Evolutionary conservation across 2,329 filamentous ascomycete species (phyloP), one percentile per base, ranked within the genome.

Genomic region (Tolypocladium ophioglossoides): DNA sequence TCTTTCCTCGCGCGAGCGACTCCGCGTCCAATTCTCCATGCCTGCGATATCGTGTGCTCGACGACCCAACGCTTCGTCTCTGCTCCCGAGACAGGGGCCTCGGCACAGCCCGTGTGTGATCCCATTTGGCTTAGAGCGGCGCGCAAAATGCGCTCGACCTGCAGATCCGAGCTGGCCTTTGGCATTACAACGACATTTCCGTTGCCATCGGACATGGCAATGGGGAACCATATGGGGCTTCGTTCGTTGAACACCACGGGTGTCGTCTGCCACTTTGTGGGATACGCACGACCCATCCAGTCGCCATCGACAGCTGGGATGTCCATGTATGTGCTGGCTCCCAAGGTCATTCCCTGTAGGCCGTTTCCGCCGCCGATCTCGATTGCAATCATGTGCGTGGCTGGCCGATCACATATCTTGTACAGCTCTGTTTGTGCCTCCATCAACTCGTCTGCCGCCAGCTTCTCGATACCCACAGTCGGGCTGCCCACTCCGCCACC

Each of bases 331-430:
- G 70, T 69, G 52, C 74, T 77, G 0, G 78, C 77, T 6, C 80
- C 80, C 5, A 83, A 66, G 4, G 82, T 72, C 66, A 85, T 70
- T 10, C 78, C 76, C 58, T 82, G 76, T 10, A 85, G 69, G 0
- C 83, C 83, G 58, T 87, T 87, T 5, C 76, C 77, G 8, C 84
- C 84, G n/a, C 84, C 84, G 53, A 87, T 84, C 61, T 87, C 84
- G 12, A 85, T 65, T 1, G 80, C 75, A 57, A 86, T 80, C 57
- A 85, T 78, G 39, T 80, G 78, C 22, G 82, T 78, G 24, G 79
- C 74, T 1, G 64, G 63, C 18, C 66, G 63, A 39, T 72, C 68
- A 50, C 76, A 70, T 32, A 77, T 74, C 50, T 77, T 75, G 65
- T 78, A 81, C 12, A 85, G 69, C 60, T 79, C 79, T 1, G 61